A percentile compares a stretch with the other conserved stretches of the same genome.
These are phyloP conservation scores for Elongisporangium prolatum DNA, from an alignment of 352 stramenopile species.

Conservation along the genomic window DNA sequence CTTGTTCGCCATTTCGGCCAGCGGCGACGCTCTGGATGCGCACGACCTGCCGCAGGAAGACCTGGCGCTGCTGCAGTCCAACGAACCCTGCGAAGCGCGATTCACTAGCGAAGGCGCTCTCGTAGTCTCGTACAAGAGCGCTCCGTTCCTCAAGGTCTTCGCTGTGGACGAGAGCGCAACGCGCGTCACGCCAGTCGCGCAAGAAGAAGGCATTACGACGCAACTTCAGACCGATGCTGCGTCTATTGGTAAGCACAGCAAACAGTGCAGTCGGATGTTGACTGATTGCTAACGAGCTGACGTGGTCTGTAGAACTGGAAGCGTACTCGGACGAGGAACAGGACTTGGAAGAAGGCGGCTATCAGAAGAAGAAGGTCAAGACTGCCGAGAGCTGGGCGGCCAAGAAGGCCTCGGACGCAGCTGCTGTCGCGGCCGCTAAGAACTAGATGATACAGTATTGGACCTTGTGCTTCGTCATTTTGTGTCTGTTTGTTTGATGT, in stretches of 20 bases:
- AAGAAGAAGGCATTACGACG: constrained; percentile 14
- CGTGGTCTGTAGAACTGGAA: constrained; percentile 29
- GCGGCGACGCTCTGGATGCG: constrained; percentile 18
- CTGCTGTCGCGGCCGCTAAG: neutral
- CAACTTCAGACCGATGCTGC: constrained; percentile 30
- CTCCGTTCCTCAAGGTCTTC: constrained; percentile 60
- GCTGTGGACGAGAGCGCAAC: constrained; percentile 11
- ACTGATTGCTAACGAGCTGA: constrained; percentile 1
- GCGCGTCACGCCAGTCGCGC: constrained; percentile 7
- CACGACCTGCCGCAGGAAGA: constrained; percentile 17
- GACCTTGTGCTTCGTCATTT: too few species aligned
- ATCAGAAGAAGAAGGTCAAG: constrained; percentile 84
- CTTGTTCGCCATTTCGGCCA: constrained; percentile 50
- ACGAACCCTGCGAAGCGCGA: constrained; percentile 38
- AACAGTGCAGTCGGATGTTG: constrained; percentile 2
- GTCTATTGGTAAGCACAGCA: constrained; percentile 41
- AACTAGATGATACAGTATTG: neutral
- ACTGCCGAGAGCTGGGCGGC: constrained; percentile 15
- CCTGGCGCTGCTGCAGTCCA: constrained; percentile 29
- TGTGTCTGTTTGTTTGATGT: too few species aligned
- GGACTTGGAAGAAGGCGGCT: constrained; percentile 56
- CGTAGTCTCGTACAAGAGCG: constrained; percentile 53
- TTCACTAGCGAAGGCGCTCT: constrained; percentile 47
- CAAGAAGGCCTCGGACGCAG: neutral
- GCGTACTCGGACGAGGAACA: constrained; percentile 38